Evolutionary conservation across 2,329 filamentous ascomycete genomes (phyloP), one percentile per base, ranked within the genome.

Genomic region (Aureobasidium namibiae): DNA sequence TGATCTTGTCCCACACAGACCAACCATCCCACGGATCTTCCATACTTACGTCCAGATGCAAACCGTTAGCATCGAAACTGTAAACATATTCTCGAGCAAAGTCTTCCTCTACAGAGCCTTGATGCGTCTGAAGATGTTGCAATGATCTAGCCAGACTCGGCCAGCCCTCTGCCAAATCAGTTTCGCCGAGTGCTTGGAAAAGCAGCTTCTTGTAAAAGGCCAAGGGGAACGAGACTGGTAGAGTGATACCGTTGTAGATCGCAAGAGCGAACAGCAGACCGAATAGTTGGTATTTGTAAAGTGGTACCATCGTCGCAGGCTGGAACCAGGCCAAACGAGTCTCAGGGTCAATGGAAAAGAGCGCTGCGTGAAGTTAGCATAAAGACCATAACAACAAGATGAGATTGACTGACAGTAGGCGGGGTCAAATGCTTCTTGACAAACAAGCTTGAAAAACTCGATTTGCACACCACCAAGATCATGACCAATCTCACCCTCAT

Each of bases 401-500:
- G 1, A 26, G 2, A 26, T 14, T n/a, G 13, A 64, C 76, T 75
- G 76, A 73, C 84, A 91, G 67, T 88, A 90, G 44, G 85, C 81
- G 4, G 90, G 87, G 65, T 90, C 80, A 46, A 97, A 80, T 3
- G 88, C 89, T 67, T 95, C 87, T 0, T 84, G 83, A 65, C 96
- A 85, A 18, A 89, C 85, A 29, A 96, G 75, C 16, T 90, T 85
- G 75, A 99, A 97, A 70, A 96, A 97, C 64, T 99, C 94, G 70
- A 96, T 92, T 66, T 96, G 92, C 1, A 99, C 92, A 63, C 94
- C 94, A 44, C 94, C 94, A 50, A 92, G 90, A 71, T 99, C 94
- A 34, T 95, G 84, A 0, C 94, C 94, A 70, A 95, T 86, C 71
- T 97, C 94, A 31, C 90, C 90, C 56, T 80, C 79, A 34, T 90